Base-by-base conservation (phyloP, 306 rosid species). In the Macrotyloma uniflorum region DNA sequence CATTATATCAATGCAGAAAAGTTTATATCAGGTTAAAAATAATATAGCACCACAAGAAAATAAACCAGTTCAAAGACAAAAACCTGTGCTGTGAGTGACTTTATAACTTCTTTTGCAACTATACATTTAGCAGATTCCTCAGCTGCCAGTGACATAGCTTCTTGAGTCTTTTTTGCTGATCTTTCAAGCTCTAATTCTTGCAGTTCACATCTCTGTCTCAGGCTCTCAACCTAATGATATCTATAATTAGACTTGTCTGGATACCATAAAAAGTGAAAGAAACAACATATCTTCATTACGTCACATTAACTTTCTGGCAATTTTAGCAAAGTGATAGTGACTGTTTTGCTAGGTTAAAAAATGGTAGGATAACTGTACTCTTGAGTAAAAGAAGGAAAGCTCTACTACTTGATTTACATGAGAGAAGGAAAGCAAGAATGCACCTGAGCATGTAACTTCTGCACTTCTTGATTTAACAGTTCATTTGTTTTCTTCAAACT, bases 51-150 rank as follows among this genome's bases (percentile, higher is more conserved):
- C 30, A 20, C 23, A 19, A 33, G 26, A 82, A 74, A 83, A 49
- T 49, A 69, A 64, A 40, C 33, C 62, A 55, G 62, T 59, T 49
- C 63, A 74, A 59, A 81, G 49, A 71, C 72, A 58, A 28, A 65
- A 26, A 96, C 99, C 99, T 96, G 96, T 58, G 97, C 89, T 1
- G 99, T 85, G 38, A 96, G 96, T 47, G 95, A 86, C 87, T 90
- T 96, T 72, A 96, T 96, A 76, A 91, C 99, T 86, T 96, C 98
- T 88, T 96, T 96, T 30, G 97, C 98, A 49, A 96, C 93, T 83
- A 83, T 86, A 80, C 88, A 90, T 86, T 89, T 96, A 35, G 87
- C 82, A 85, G 97, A 85, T 79, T 96, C 99, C 77, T 96, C 99
- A 3, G 96, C 86, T 78, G 94, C 97, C 63, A 87, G 43, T 66